Evolutionary conservation across 139 green algal genomes (phyloP).

Genomic region (Tetraselmis striata): DNA sequence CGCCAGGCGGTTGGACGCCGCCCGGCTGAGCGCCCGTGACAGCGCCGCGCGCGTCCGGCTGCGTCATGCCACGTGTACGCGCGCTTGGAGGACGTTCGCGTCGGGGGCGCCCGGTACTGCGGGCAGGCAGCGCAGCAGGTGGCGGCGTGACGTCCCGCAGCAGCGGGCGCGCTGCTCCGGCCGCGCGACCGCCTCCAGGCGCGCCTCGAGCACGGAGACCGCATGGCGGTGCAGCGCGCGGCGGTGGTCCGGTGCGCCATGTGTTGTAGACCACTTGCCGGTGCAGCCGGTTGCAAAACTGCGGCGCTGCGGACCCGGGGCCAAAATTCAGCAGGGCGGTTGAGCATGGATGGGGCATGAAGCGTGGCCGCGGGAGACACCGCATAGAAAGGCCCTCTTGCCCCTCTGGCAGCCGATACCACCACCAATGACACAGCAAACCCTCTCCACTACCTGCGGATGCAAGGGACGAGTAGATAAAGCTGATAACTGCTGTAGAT

Average conservation of each 20-base stretch:
- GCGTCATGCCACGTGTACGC: too few species aligned
- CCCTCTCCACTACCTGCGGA: background rate
- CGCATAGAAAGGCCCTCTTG: too few species aligned
- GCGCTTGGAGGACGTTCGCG: background rate
- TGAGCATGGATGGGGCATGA: background rate
- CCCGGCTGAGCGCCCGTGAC: background rate
- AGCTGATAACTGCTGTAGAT: too few species aligned
- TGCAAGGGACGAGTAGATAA: background rate
- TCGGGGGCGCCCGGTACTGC: too few species aligned
- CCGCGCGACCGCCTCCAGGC: background rate
- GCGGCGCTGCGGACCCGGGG: background rate
- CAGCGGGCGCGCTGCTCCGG: background rate
- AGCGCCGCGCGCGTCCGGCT: background rate
- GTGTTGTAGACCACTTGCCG: background rate
- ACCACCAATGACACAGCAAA: background rate
- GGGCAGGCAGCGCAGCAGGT: background rate
- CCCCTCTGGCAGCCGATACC: too few species aligned
- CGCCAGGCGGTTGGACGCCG: background rate
- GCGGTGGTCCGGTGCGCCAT: background rate
- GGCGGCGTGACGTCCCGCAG: background rate
- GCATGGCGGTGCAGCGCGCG: background rate
- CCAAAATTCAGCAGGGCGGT: too few species aligned
- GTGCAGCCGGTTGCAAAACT: background rate
- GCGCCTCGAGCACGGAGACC: background rate
- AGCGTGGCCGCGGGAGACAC: too few species aligned